phyloP scores from a whole-genome alignment of 2,329 filamentous ascomycete genomes.

The Aspergillus unguis region DNA sequence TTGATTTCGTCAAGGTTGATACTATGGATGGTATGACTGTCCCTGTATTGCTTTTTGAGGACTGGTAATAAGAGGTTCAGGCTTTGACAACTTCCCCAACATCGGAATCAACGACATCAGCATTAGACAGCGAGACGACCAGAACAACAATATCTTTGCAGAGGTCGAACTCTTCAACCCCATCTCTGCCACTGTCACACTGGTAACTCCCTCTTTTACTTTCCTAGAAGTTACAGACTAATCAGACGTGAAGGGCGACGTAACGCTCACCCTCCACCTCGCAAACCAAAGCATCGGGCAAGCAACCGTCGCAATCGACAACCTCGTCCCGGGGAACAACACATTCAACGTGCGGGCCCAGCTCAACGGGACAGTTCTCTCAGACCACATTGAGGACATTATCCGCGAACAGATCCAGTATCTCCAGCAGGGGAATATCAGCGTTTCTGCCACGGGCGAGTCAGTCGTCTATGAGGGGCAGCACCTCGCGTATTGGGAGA shows the following conservation, averaged over 20 bases:
- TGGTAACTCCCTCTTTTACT: neutral
- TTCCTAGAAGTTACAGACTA: neutral
- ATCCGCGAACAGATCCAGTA: conserved; percentile 5
- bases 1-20: conserved; percentile 7
- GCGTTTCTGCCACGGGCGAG: neutral
- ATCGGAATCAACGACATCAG: conserved; percentile 4
- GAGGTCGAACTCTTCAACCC: conserved; percentile 7
- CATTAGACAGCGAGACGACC: neutral
- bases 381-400: conserved; percentile 1
- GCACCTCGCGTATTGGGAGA: conserved; percentile 11
- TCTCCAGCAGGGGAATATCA: conserved; percentile 1
- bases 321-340: conserved; percentile 10
- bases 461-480: conserved; percentile 7
- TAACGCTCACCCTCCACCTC: conserved; percentile 5
- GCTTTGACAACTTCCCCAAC: conserved; percentile 7
- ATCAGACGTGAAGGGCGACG: neutral
- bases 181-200: conserved; percentile 1
- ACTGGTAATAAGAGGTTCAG: neutral
- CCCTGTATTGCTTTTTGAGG: neutral
- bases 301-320: conserved; percentile 1
- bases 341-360: conserved; percentile 1
- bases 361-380: neutral
- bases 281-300: conserved; percentile 3
- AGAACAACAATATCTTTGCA: conserved; percentile 5
- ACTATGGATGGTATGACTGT: conserved; percentile 1